Conservation (phyloP, 495 filamentous ascomycete species). For the Cryomyces minteri region DNA sequence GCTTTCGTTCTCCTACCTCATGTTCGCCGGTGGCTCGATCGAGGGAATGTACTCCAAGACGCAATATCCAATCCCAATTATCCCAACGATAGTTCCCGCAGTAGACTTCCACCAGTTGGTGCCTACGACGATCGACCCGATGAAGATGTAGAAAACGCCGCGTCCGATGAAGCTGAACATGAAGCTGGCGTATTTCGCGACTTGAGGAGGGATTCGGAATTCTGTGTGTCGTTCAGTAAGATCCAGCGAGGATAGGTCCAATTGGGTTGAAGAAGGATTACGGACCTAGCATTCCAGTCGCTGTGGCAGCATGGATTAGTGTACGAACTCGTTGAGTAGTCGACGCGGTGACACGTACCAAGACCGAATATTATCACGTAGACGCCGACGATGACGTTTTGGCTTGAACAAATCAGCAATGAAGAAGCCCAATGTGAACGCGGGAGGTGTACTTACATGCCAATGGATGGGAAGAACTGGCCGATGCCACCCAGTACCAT, state of each 20-base stretch:
- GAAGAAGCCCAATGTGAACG: no score
- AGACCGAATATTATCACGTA: constrained; percentile 87
- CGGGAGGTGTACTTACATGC: constrained; percentile 27
- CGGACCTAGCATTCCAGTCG: constrained; percentile 36
- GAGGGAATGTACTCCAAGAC: constrained; percentile 85
- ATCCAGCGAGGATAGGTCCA: not conserved
- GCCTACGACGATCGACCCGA: constrained; percentile 68
- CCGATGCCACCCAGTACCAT: constrained; percentile 83
- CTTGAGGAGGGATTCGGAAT: constrained; percentile 86
- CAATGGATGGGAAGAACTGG: constrained; percentile 52
- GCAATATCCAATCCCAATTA: constrained; percentile 24
- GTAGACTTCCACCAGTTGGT: constrained; percentile 22
- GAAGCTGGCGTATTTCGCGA: constrained; percentile 88
- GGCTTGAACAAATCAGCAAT: constrained; percentile 18
- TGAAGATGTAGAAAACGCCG: constrained; percentile 93
- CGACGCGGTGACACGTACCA: constrained; percentile 30
- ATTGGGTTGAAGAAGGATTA: not conserved
- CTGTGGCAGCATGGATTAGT: constrained; percentile 19
- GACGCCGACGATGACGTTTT: constrained; percentile 53
- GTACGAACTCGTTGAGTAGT: not conserved
- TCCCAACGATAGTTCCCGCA: constrained; percentile 17
- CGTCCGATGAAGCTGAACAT: constrained; percentile 94
- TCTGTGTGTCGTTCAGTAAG: constrained; percentile 26
- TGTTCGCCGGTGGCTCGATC: constrained; percentile 95
- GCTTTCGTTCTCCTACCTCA: constrained; percentile 34